Conservation (phyloP, 192 early-diverging fungal genomes). For the Piromyces sp. region DNA sequence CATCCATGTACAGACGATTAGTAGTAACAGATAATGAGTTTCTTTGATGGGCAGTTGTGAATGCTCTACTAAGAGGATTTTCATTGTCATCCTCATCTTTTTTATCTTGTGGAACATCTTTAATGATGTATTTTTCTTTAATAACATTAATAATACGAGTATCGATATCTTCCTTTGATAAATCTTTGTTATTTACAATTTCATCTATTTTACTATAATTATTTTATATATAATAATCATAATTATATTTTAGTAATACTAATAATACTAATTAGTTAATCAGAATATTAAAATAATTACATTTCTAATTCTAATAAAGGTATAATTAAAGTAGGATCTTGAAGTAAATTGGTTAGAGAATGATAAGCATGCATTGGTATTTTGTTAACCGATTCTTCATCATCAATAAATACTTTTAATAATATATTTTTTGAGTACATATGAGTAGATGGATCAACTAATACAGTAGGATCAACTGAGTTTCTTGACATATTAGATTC, state of each 20-base stretch:
- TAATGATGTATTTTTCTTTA: background rate
- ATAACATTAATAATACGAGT: background rate
- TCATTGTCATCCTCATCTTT: too few species aligned
- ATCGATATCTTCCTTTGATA: background rate
- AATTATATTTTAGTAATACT: too few species aligned
- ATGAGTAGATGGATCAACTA: background rate
- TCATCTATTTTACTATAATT: background rate
- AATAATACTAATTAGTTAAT: too few species aligned
- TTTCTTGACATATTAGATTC: background rate
- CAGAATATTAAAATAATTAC: background rate
- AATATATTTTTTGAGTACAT: background rate
- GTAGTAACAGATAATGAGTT: background rate
- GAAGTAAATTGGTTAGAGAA: background rate
- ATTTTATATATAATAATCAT: background rate
- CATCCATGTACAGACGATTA: background rate
- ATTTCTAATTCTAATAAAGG: background rate
- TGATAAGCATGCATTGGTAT: background rate
- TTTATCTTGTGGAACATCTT: background rate
- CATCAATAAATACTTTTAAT: background rate
- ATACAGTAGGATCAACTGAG: background rate
- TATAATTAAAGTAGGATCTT: background rate
- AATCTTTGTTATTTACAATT: background rate
- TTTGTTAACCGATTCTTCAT: background rate
- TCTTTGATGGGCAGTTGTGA: background rate
- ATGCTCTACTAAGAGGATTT: background rate